These are phyloP conservation scores for Coemansia sp. DNA, from an alignment of 192 early-diverging fungal genomes.

Conservation along the genomic window DNA sequence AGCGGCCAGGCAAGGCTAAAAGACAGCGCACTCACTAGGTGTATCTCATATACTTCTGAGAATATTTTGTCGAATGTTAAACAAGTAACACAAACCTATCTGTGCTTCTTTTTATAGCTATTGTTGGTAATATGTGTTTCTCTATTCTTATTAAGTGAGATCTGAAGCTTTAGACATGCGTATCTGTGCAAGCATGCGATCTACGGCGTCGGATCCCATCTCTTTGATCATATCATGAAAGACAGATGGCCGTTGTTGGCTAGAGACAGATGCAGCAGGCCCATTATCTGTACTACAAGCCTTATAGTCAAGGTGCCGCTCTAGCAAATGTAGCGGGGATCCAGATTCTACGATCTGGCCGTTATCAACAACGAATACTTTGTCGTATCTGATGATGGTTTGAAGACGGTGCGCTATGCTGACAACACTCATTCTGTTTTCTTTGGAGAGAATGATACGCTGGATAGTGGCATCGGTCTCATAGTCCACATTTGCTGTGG, in stretches of 20 bases:
- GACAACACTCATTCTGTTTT: conserved; percentile 52
- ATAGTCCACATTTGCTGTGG: conserved; percentile 64
- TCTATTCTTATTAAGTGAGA: background rate
- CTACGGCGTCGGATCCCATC: conserved; percentile 1
- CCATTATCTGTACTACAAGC: background rate
- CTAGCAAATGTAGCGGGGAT: conserved; percentile 26
- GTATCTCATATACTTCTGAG: background rate
- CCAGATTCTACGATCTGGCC: conserved; percentile 48
- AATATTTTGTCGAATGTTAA: background rate
- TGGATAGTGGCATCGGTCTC: conserved; percentile 71
- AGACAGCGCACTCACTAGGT: conserved; percentile 33
- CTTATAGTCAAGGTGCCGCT: conserved; percentile 9
- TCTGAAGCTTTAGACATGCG: background rate
- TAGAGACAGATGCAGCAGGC: background rate
- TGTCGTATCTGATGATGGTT: conserved; percentile 65
- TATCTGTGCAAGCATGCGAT: background rate
- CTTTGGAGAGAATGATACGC: conserved; percentile 55
- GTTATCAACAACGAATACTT: conserved; percentile 59
- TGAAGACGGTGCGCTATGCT: conserved; percentile 80
- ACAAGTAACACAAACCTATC: background rate
- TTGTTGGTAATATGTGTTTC: background rate
- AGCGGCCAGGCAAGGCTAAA: conserved; percentile 51
- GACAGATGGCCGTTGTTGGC: background rate
- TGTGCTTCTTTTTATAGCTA: no score
- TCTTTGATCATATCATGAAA: conserved; percentile 7